Percentiles rank a stretch among this genome's conserved stretches.
Evolutionary conservation across 1,284 basidiomycete species (phyloP).

Genomic region (Malassezia furfur): DNA sequence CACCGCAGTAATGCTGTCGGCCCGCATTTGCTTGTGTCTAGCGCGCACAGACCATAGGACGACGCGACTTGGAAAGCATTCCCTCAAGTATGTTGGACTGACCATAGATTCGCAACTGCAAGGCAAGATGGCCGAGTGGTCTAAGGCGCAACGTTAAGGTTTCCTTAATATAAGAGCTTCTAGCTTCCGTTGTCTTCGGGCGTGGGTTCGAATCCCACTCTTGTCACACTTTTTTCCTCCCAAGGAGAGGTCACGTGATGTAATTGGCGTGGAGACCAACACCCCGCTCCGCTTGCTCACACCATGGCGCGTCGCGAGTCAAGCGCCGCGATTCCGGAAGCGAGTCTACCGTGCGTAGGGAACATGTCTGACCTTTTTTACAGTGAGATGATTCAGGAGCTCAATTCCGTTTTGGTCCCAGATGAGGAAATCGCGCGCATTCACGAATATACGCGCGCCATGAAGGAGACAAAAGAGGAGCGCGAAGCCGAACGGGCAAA

Average conservation of each 20-base stretch:
- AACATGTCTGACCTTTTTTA: background rate
- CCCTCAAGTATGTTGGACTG: no score
- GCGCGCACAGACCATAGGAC: no score
- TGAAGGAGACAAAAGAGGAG: background rate
- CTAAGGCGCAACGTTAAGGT: constrained; percentile 33
- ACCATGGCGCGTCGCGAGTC: constrained; percentile 4
- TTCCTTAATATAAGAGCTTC: constrained; percentile 20
- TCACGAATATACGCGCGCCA: background rate
- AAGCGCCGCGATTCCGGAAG: constrained; percentile 4
- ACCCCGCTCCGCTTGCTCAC: background rate
- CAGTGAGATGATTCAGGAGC: constrained; percentile 17
- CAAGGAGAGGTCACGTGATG: background rate
- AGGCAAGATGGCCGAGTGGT: constrained; percentile 43
- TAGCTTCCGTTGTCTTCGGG: constrained; percentile 35
- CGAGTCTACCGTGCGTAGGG: constrained; percentile 12
- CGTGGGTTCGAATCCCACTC: constrained; percentile 47
- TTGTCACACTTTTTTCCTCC: constrained; percentile 26
- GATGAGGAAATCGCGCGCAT: constrained; percentile 14
- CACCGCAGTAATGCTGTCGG: background rate
- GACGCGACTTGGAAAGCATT: no score
- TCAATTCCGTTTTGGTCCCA: constrained; percentile 14
- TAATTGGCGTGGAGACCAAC: background rate
- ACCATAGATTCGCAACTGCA: background rate
- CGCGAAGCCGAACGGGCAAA: constrained; percentile 2
- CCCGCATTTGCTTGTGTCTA: no score